These are phyloP conservation scores for Berberis vulgaris DNA, from an alignment of 164 flowering plant genomes.

Conservation along the genomic window DNA sequence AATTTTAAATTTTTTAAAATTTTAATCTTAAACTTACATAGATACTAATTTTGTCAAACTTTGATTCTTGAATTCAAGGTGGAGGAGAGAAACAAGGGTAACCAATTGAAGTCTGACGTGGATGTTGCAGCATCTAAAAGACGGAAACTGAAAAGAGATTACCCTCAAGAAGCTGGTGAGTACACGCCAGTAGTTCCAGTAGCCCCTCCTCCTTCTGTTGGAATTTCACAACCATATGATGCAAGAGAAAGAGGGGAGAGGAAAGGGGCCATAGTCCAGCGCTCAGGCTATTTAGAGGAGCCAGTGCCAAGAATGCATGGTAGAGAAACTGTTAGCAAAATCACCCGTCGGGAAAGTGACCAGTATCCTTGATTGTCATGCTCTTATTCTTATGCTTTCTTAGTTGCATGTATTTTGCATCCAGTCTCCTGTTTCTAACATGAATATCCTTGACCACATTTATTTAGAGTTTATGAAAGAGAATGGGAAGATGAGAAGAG, in stretches of 20 bases:
- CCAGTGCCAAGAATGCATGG: conserved; percentile 54
- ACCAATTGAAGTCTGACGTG: conserved; percentile 60
- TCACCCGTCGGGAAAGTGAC: conserved; percentile 70
- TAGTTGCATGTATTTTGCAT: too few relatives aligned
- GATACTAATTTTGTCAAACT: conserved; percentile 1
- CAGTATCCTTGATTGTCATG: conserved; percentile 59
- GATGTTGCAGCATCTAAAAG: conserved; percentile 82
- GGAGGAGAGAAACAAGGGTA: conserved; percentile 71
- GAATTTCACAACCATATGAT: conserved; percentile 63
- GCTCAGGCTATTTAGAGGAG: conserved; percentile 69
- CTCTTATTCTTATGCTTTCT: neutral
- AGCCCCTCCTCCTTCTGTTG: conserved; percentile 39
- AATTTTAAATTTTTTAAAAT: neutral
- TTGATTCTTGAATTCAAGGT: conserved; percentile 31
- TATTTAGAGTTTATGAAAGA: conserved; percentile 64
- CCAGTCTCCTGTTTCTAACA: neutral
- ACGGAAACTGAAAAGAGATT: conserved; percentile 79
- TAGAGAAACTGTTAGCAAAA: conserved; percentile 69
- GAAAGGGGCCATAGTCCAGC: conserved; percentile 56
- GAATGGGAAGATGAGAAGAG: conserved; percentile 99
- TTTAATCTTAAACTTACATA: neutral
- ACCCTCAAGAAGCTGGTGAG: conserved; percentile 52
- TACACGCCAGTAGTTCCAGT: conserved; percentile 52
- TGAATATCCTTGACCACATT: conserved; percentile 32
- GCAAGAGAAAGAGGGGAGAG: conserved; percentile 79